phyloP scores from a whole-genome alignment of 2,329 filamentous ascomycete genomes.

The Leptosphaerulina australis region DNA sequence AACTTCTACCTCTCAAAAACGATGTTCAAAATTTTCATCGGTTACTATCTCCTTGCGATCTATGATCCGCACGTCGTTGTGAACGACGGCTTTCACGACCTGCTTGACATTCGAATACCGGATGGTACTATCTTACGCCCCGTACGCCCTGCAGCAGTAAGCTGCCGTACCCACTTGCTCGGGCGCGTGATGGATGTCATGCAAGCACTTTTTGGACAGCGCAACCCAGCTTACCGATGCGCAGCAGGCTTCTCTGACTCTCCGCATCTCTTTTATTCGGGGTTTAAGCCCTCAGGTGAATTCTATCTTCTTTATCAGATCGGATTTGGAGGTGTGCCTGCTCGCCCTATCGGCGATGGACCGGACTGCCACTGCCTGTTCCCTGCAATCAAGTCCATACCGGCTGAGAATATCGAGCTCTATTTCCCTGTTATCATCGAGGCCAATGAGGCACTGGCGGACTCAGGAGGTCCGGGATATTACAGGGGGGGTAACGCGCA shows the following conservation, averaged over 20 bases:
- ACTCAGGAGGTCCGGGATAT: constrained; percentile 57
- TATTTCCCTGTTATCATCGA: constrained; percentile 58
- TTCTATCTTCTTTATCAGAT: constrained; percentile 60
- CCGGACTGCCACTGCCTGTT: constrained; percentile 59
- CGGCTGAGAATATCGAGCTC: constrained; percentile 56
- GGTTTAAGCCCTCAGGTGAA: constrained; percentile 56
- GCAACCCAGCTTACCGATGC: constrained; percentile 54
- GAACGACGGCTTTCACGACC: constrained; percentile 59
- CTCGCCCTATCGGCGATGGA: constrained; percentile 55
- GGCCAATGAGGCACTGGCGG: constrained; percentile 55
- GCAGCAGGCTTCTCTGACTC: constrained; percentile 60
- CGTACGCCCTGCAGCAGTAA: constrained; percentile 55
- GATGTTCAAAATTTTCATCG: constrained; percentile 61
- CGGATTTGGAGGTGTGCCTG: constrained; percentile 58
- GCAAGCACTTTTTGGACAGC: constrained; percentile 58
- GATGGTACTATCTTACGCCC: constrained; percentile 55
- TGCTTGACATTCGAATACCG: constrained; percentile 56
- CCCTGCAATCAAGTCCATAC: constrained; percentile 58
- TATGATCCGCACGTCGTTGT: constrained; percentile 57
- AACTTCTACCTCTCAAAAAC: constrained; percentile 58
- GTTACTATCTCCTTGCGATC: constrained; percentile 56
- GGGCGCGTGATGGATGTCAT: constrained; percentile 58
- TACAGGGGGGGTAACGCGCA: constrained; percentile 58
- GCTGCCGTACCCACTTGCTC: constrained; percentile 57
- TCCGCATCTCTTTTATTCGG: constrained; percentile 59